These are phyloP conservation scores for Pleurotus tuber-regium DNA, from an alignment of 768 basidiomycete species.

Conservation along the genomic window DNA sequence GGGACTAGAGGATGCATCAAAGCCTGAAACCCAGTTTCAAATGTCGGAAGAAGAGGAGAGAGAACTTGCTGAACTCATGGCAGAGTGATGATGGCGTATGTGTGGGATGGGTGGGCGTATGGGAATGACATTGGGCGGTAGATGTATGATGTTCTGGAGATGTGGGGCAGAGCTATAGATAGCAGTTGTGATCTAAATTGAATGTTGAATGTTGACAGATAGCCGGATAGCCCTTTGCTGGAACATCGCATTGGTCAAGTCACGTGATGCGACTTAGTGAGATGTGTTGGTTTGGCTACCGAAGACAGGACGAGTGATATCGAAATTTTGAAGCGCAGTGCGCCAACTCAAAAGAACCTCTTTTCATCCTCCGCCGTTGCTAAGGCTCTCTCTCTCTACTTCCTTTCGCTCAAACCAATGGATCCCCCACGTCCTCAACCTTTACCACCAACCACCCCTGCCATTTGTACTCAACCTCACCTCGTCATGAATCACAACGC, in stretches of 20 bases:
- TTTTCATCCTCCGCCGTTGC: constrained; percentile 4
- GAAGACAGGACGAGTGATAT: too few species aligned
- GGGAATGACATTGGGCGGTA: constrained; percentile 4
- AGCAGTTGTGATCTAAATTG: too few species aligned
- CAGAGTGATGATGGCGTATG: constrained; percentile 22
- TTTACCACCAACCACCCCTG: constrained; percentile 12
- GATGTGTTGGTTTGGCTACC: too few species aligned
- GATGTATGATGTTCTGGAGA: constrained; percentile 1
- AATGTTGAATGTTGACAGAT: not conserved
- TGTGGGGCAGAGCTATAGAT: too few species aligned
- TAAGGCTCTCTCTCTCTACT: constrained; percentile 23
- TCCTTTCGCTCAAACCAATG: constrained; percentile 12
- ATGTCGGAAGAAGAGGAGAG: constrained; percentile 89
- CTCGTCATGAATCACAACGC: constrained; percentile 28
- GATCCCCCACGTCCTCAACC: constrained; percentile 14
- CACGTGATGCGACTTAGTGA: too few species aligned
- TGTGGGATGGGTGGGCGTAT: constrained; percentile 2
- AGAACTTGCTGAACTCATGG: constrained; percentile 77
- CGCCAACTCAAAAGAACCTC: constrained; percentile 7
- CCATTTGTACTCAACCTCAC: constrained; percentile 13
- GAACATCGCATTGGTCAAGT: not conserved
- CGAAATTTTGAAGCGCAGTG: not conserved
- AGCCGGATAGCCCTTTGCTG: not conserved
- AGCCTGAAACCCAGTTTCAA: constrained; percentile 27
- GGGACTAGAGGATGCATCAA: constrained; percentile 12